Percentiles rank a stretch among this genome's conserved stretches.
Evolutionary conservation across 352 stramenopile genomes (phyloP).

Genomic region (Phytophthora foliorum): DNA sequence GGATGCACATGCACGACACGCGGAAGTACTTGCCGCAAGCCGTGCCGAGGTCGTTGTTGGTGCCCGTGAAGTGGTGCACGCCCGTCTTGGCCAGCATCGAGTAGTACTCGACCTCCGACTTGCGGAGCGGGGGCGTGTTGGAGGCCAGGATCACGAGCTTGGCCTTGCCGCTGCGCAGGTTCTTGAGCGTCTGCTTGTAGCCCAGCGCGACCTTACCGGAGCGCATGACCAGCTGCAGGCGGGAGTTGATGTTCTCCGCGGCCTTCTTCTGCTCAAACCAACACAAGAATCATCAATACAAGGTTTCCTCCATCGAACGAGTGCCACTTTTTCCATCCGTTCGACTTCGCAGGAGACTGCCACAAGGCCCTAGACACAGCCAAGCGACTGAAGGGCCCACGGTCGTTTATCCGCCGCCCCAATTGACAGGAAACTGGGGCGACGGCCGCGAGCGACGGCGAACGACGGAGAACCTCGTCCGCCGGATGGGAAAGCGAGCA

Average conservation of each 20-base stretch:
- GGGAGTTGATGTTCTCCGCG: constrained; percentile 99
- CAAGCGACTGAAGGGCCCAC: background rate
- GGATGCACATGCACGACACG: constrained; percentile 96
- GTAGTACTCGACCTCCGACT: constrained; percentile 99
- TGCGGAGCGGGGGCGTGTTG: constrained; percentile 98
- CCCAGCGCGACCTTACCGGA: constrained; percentile 98
- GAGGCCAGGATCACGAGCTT: constrained; percentile 98
- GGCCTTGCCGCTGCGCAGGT: constrained; percentile 95
- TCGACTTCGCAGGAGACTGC: constrained; percentile 48
- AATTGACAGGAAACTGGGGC: constrained; percentile 6
- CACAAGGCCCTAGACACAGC: constrained; percentile 2
- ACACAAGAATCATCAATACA: constrained; percentile 33
- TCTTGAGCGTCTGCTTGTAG: constrained; percentile 99
- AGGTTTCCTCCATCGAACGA: constrained; percentile 44
- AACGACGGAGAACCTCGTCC: constrained; percentile 56
- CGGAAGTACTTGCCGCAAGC: constrained; percentile 99
- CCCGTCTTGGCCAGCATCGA: constrained; percentile 99
- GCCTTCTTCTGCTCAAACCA: constrained; percentile 96
- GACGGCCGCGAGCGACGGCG: background rate
- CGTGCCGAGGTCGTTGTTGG: constrained; percentile 99
- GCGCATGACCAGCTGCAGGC: constrained; percentile 99
- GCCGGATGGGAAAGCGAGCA: constrained; percentile 51
- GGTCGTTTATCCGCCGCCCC: background rate
- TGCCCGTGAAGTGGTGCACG: constrained; percentile 99
- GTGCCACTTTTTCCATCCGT: constrained; percentile 34